A percentile compares a stretch with the other conserved stretches of the same genome.
These are phyloP conservation scores for Boletus sp. DNA, from an alignment of 768 basidiomycete species.

Conservation along the genomic window DNA sequence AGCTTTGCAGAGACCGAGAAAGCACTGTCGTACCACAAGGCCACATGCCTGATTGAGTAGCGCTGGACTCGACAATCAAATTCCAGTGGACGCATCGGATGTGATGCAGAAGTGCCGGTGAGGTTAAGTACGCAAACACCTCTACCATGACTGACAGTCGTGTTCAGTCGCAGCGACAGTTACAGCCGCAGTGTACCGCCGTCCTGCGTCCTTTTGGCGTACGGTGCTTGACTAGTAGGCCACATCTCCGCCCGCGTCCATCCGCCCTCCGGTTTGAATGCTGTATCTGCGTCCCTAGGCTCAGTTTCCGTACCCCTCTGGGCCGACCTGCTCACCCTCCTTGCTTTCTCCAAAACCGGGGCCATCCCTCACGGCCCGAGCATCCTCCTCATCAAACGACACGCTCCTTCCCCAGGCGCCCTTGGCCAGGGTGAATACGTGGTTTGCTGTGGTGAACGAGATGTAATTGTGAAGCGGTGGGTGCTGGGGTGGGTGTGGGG, in stretches of 20 bases:
- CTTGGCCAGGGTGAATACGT: conserved; percentile 50
- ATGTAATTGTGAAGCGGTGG: background rate
- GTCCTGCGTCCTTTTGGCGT: too few species aligned
- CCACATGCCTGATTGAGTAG: too few species aligned
- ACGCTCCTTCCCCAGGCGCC: conserved; percentile 12
- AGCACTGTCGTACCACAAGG: too few species aligned
- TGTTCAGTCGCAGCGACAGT: too few species aligned
- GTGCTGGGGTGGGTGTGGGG: conserved; percentile 8
- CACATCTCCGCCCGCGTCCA: conserved; percentile 41
- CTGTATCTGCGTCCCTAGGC: conserved; percentile 10
- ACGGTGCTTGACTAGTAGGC: too few species aligned
- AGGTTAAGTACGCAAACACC: too few species aligned
- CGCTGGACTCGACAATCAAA: too few species aligned
- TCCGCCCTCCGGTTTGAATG: background rate
- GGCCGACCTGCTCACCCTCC: conserved; percentile 41
- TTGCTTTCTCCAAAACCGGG: conserved; percentile 35
- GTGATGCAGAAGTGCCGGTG: too few species aligned
- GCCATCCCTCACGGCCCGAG: conserved; percentile 39
- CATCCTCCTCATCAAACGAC: conserved; percentile 58
- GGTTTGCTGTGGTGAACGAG: conserved; percentile 17
- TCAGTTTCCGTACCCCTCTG: conserved; percentile 37
- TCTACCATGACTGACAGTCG: too few species aligned
- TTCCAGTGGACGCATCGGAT: too few species aligned
- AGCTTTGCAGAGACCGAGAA: too few species aligned
- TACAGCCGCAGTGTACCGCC: too few species aligned